These are phyloP conservation scores for Cordyceps pruinosa DNA, from an alignment of 2,329 filamentous ascomycete genomes.

Conservation along the genomic window DNA sequence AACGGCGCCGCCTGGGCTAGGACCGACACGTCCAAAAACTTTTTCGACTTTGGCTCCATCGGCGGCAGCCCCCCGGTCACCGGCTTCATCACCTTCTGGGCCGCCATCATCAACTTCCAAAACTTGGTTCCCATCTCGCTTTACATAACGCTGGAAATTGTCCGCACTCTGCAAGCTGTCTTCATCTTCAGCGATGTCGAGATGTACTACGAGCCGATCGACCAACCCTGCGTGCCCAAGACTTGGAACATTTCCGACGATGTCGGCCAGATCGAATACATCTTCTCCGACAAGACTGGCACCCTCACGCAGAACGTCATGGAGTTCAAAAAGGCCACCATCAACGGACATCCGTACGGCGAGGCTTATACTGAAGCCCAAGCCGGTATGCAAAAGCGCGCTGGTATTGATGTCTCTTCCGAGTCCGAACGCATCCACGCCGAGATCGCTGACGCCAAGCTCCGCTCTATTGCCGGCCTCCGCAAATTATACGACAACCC, in stretches of 20 bases:
- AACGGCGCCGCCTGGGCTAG: slow-evolving; percentile 78
- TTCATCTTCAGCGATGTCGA: slow-evolving; percentile 95
- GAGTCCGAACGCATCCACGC: slow-evolving; percentile 65
- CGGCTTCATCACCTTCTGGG: slow-evolving; percentile 96
- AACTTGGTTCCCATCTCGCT: slow-evolving; percentile 98
- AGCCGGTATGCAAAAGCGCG: slow-evolving; percentile 87
- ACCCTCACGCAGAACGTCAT: slow-evolving; percentile 96
- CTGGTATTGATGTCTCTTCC: slow-evolving; percentile 79
- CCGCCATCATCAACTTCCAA: slow-evolving; percentile 89
- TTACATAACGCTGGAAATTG: slow-evolving; percentile 94
- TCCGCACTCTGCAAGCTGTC: slow-evolving; percentile 84
- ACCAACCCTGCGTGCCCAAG: slow-evolving; percentile 93
- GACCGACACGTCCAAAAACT: slow-evolving; percentile 65
- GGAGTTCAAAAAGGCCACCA: slow-evolving; percentile 98
- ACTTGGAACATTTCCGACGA: slow-evolving; percentile 99
- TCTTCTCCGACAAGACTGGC: slow-evolving; percentile 97
- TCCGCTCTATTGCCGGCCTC: slow-evolving; percentile 64
- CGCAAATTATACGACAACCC: slow-evolving; percentile 80
- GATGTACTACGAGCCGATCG: slow-evolving; percentile 95
- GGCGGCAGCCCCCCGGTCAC: slow-evolving; percentile 68
- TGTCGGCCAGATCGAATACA: slow-evolving; percentile 96
- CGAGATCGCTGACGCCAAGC: slow-evolving; percentile 73
- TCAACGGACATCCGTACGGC: slow-evolving; percentile 93
- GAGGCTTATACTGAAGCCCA: slow-evolving; percentile 97
- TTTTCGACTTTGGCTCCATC: slow-evolving; percentile 81